These are phyloP conservation scores for Blastomyces parvus DNA, from an alignment of 2,329 filamentous ascomycete species.

Conservation along the genomic window DNA sequence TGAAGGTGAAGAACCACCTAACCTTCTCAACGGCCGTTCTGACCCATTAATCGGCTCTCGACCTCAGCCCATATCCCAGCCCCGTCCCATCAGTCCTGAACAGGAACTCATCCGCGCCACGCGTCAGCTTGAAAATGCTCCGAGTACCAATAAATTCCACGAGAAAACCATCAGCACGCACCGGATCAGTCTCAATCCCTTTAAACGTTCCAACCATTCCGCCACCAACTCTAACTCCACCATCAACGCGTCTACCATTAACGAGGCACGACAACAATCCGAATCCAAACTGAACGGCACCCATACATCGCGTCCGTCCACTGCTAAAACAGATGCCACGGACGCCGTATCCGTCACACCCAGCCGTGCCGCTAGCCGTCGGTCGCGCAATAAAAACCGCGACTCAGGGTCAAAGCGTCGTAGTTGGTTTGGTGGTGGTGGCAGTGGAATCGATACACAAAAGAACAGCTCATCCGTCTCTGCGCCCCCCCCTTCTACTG, in stretches of 20 bases:
- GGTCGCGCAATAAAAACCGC: constrained; percentile 25
- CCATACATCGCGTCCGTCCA: constrained; percentile 10
- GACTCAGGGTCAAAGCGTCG: constrained; percentile 27
- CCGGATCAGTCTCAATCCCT: constrained; percentile 36
- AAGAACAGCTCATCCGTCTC: constrained; percentile 9
- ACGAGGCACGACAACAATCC: constrained; percentile 8
- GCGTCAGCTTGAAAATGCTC: constrained; percentile 23
- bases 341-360: constrained; percentile 31
- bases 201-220: constrained; percentile 33
- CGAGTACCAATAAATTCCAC: constrained; percentile 23
- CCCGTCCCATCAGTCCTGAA: constrained; percentile 29
- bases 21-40: constrained; percentile 34
- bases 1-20: constrained; percentile 28
- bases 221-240: constrained; percentile 30
- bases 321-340: constrained; percentile 20
- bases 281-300: constrained; percentile 16
- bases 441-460: constrained; percentile 17
- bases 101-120: constrained; percentile 28
- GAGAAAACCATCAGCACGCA: constrained; percentile 32
- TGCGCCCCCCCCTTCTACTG: constrained; percentile 12
- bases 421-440: constrained; percentile 33
- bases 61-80: constrained; percentile 18
- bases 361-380: constrained; percentile 29
- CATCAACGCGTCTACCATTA: constrained; percentile 19
- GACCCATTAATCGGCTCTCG: constrained; percentile 20